phyloP scores from a whole-genome alignment of 768 basidiomycete species.

The Xerocomus potaroensis region DNA sequence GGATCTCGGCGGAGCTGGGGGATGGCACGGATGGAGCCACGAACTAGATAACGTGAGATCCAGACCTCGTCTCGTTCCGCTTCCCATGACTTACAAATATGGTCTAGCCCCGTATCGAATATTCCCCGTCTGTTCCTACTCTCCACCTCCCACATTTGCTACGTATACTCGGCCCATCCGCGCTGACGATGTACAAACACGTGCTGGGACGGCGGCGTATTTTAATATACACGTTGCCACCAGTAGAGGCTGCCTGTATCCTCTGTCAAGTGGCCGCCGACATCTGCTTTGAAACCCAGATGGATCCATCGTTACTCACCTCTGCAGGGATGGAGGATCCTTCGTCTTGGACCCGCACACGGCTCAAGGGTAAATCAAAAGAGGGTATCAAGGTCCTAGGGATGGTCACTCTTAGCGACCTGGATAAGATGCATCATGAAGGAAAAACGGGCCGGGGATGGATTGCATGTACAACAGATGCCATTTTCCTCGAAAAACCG shows the following conservation, averaged over 20 bases:
- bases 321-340: conserved; percentile 21
- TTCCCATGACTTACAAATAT: conserved; percentile 16
- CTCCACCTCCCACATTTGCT: conserved; percentile 72
- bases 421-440: conserved; percentile 57
- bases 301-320: conserved; percentile 21
- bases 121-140: conserved; percentile 44
- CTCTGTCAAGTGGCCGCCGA: conserved; percentile 61
- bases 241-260: conserved; percentile 75
- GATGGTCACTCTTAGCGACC: conserved; percentile 73
- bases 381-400: conserved; percentile 68
- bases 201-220: conserved; percentile 69
- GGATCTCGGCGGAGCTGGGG: conserved; percentile 52
- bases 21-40: conserved; percentile 66
- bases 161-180: conserved; percentile 74
- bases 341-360: conserved; percentile 29
- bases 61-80: neutral
- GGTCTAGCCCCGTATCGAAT: conserved; percentile 20
- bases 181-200: conserved; percentile 75
- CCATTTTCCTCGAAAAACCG: conserved; percentile 79
- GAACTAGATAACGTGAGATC: conserved; percentile 56
- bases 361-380: conserved; percentile 38
- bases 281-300: conserved; percentile 51
- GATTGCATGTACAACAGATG: conserved; percentile 86
- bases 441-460: conserved; percentile 63
- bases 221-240: conserved; percentile 76